A percentile compares a stretch with the other conserved stretches of the same genome.
These are phyloP conservation scores for Mortierella sp. DNA, from an alignment of 371 early-diverging fungal genomes.

Conservation along the genomic window DNA sequence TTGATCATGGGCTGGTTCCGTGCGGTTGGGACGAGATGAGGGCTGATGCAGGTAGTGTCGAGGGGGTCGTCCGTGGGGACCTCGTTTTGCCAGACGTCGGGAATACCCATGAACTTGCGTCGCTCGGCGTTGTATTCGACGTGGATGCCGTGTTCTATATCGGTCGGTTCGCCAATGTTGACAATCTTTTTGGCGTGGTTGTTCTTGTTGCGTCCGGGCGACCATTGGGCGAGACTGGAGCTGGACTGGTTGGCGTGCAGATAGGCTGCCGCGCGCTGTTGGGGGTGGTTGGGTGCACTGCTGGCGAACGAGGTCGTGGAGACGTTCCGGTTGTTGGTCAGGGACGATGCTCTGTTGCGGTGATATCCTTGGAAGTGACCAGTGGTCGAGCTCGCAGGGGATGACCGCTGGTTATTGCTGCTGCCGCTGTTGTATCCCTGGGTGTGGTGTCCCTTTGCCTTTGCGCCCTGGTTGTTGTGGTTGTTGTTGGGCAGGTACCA, in stretches of 20 bases:
- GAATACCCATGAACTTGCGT: constrained; percentile 76
- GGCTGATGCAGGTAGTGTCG: constrained; percentile 73
- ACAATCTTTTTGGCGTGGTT: constrained; percentile 63
- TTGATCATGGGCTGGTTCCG: constrained; percentile 21
- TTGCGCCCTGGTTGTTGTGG: constrained; percentile 5
- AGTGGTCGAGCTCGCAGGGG: constrained; percentile 49
- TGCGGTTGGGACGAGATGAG: constrained; percentile 71
- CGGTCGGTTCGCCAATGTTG: constrained; percentile 74
- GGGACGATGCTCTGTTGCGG: constrained; percentile 43
- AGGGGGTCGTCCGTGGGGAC: constrained; percentile 75
- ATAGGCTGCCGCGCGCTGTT: constrained; percentile 34
- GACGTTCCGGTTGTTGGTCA: constrained; percentile 43
- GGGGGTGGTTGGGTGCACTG: constrained; percentile 34
- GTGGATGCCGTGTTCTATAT: constrained; percentile 78
- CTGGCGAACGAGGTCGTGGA: constrained; percentile 54
- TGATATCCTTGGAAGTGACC: constrained; percentile 41
- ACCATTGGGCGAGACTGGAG: constrained; percentile 53
- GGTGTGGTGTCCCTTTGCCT: background rate
- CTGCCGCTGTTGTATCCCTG: constrained; percentile 8
- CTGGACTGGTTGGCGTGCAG: constrained; percentile 53
- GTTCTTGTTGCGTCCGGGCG: constrained; percentile 33
- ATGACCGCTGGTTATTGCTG: constrained; percentile 27
- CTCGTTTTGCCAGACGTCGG: constrained; percentile 75
- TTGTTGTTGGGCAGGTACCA: constrained; percentile 38
- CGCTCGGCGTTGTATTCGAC: constrained; percentile 72